Evolutionary conservation across 345 rosid genomes (phyloP), one percentile per base, ranked within the genome.

Genomic region (Ceriops tagal): DNA sequence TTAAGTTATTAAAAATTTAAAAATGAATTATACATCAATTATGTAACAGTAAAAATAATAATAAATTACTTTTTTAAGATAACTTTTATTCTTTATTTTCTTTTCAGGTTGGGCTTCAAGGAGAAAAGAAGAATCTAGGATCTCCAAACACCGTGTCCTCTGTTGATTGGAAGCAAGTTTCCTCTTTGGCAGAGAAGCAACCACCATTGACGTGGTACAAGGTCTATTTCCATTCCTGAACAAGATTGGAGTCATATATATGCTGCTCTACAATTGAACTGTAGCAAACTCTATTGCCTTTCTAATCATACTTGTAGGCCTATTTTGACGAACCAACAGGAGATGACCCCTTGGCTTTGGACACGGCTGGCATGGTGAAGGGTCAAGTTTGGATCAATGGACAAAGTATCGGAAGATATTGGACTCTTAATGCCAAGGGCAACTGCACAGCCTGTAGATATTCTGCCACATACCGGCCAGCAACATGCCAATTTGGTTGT

Each of bases 351-450:
- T 7, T 43, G 66, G 80, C 63, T 6, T 32, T 64, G 67, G 77
- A 73, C 68, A 63, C 68, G 77, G 32, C 67, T 10, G 64, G 77
- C 46, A 68, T 72, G 77, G 73, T 46, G 43, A 68, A 77, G 46
- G 80, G 77, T 6, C 80, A 72, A 60, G 59, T 34, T 11, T 72
- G 77, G 80, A 64, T 68, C 53, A 68, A 72, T 46, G 73, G 80
- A 9, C 55, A 68, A 7, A 65, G 62, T 43, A 72, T 72, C n/a
- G 76, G 80, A 53, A 77, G 80, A 64, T 77, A 72, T 13, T 77
- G 77, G 71, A 68, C 30, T 11, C 39, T 53, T 26, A 3, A 31
- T 30, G 77, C 77, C 18, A 30, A 27, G n/a, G 80, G 80, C 20
- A 72, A 72, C 30, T 72, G 76, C 69, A 71, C 8, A 37, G 73